Conservation (phyloP, 768 basidiomycete genomes). For the Leccinum ochraceum region DNA sequence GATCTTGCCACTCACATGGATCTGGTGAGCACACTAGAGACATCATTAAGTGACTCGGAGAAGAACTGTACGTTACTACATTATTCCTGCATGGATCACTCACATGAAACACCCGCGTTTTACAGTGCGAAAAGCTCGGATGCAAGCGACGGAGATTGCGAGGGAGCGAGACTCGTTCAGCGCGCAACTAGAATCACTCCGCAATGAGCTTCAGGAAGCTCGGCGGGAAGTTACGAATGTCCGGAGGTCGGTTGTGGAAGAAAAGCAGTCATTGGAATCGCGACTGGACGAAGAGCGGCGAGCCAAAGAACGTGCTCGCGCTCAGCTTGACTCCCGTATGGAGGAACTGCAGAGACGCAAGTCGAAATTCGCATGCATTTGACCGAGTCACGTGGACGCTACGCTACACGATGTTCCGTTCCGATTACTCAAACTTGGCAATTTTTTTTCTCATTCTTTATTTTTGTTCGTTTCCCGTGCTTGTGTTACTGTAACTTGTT, state of each 20-base stretch:
- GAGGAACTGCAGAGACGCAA: conserved; percentile 82
- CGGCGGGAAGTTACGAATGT: conserved; percentile 79
- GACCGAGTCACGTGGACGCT: conserved; percentile 26
- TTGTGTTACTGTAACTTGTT: conserved; percentile 32
- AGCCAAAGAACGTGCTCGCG: conserved; percentile 85
- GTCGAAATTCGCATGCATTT: conserved; percentile 91
- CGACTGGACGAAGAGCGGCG: conserved; percentile 84
- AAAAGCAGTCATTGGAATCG: conserved; percentile 84
- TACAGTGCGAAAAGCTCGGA: conserved; percentile 87
- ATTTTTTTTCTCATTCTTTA: conserved; percentile 5
- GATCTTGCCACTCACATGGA: conserved; percentile 93
- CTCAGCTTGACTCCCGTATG: conserved; percentile 86
- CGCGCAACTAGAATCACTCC: conserved; percentile 62
- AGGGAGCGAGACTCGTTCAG: conserved; percentile 80
- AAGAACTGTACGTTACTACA: conserved; percentile 72
- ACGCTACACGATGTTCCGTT: conserved; percentile 6
- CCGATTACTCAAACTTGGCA: conserved; percentile 3
- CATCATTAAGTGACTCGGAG: conserved; percentile 87
- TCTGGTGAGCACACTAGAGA: conserved; percentile 79
- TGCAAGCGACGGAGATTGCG: conserved; percentile 89
- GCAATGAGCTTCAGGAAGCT: conserved; percentile 72
- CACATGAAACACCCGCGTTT: conserved; percentile 10
- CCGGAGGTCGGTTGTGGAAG: conserved; percentile 79
- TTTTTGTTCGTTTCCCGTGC: conserved; percentile 20
- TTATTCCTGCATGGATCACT: conserved; percentile 2